Evolutionary conservation across 331 rosid species (phyloP), one percentile per base, ranked within the genome.

Genomic region (Stylosanthes scabra): DNA sequence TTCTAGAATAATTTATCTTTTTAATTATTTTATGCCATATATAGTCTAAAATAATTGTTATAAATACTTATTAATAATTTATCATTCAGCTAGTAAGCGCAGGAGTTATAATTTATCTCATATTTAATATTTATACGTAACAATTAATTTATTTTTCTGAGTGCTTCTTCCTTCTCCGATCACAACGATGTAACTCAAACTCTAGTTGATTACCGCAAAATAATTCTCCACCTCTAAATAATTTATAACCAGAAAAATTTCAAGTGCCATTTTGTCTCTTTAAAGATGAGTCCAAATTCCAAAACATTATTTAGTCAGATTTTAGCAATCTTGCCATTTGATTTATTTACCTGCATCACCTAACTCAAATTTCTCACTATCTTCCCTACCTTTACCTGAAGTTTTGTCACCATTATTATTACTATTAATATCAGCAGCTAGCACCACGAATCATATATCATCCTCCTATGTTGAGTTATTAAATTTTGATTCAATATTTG

Each of bases 251-350:
- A 44, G 54, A 63, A 20, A 29, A 29, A 12, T 29, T 69, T 59
- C 68, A 34, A 66, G 1, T 40, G 45, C 47, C 31, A 65, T 47
- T 47, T 57, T 7, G 60, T 49, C 42, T 63, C 8, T 20, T 56
- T n/a, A 5, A 40, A 16, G 28, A 47, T 39, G 9, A n/a, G 28
- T 57, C 68, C 51, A 64, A 56, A 29, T 31, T 57, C 68, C 51
- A 64, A 56, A 29, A 31, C 63, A 45, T 13, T 37, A 12, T 66
- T 70, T 46, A 52, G 68, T 81, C 76, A 67, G 40, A 41, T 67
- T 55, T 60, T 31, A 31, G 69, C 51, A 20, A 45, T 41, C 70
- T 41, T 42, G 8, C 5, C 8, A 31, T 71, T 55, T 51, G 51
- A 49, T 62, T 69, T 63, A 62, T 59, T 59, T 16, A 50, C 54